phyloP scores from a whole-genome alignment of 768 basidiomycete species.

The Psilocybe tampanensis region DNA sequence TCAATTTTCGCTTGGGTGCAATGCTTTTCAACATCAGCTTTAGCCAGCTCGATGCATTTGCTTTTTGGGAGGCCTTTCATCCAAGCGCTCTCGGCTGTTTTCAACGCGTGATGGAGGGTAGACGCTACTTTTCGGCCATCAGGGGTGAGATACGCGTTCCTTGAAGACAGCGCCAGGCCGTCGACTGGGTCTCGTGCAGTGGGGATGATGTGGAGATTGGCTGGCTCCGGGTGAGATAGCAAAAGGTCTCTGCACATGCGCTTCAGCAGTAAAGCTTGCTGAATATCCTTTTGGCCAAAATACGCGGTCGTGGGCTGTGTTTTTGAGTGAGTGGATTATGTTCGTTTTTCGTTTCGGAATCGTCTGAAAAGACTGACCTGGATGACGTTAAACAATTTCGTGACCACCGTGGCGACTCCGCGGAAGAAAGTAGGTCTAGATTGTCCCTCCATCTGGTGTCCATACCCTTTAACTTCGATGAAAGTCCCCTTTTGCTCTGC shows the following conservation, averaged over 20 bases:
- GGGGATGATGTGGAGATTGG: constrained; percentile 83
- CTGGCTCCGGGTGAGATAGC: constrained; percentile 70
- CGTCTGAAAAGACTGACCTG: constrained; percentile 50
- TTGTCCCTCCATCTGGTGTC: constrained; percentile 90
- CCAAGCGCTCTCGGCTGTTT: constrained; percentile 60
- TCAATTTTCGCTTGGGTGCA: constrained; percentile 30
- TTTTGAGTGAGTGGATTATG: not conserved
- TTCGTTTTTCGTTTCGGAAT: not conserved
- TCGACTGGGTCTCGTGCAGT: constrained; percentile 71
- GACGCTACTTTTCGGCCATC: constrained; percentile 69
- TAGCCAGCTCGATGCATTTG: constrained; percentile 48
- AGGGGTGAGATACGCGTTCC: constrained; percentile 79
- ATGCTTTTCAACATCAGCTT: constrained; percentile 37
- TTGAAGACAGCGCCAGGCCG: constrained; percentile 85
- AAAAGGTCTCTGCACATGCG: constrained; percentile 80
- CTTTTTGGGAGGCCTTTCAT: constrained; percentile 47
- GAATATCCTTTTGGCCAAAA: constrained; percentile 98
- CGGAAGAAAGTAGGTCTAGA: constrained; percentile 91
- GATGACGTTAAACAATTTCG: constrained; percentile 92
- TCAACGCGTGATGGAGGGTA: constrained; percentile 70
- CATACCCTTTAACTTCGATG: constrained; percentile 89
- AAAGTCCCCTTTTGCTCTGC: constrained; percentile 83
- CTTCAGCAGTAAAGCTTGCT: constrained; percentile 87
- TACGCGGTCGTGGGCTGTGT: constrained; percentile 86
- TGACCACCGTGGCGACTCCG: constrained; percentile 93